phyloP scores from a whole-genome alignment of 2,329 filamentous ascomycete genomes.

The Fusarium euwallaceae region DNA sequence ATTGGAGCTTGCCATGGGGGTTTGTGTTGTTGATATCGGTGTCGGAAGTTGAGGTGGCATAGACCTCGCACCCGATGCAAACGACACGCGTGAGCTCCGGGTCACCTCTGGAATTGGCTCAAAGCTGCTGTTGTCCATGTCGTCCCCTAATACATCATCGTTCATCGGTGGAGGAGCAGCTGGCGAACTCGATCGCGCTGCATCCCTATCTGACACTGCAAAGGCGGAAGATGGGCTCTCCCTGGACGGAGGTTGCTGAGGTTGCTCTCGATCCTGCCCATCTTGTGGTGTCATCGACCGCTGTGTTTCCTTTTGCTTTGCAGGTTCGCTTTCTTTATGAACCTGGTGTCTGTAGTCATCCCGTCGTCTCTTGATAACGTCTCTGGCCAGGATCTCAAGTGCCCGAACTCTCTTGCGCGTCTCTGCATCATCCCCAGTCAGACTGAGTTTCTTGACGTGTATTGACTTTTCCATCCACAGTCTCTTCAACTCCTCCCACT shows the following conservation, averaged over 20 bases:
- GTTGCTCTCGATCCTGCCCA: not conserved
- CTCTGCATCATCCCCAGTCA: constrained; percentile 64
- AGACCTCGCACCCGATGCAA: constrained; percentile 35
- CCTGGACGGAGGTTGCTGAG: not conserved
- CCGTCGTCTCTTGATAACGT: constrained; percentile 82
- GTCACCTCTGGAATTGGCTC: constrained; percentile 43
- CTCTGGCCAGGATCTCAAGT: constrained; percentile 78
- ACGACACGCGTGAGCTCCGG: constrained; percentile 41
- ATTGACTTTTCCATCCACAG: constrained; percentile 73
- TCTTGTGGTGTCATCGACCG: not conserved
- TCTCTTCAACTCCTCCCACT: constrained; percentile 78
- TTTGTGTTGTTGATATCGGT: constrained; percentile 41
- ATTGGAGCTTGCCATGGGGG: constrained; percentile 33
- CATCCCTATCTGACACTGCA: constrained; percentile 3
- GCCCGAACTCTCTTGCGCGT: constrained; percentile 71
- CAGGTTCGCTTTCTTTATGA: constrained; percentile 61
- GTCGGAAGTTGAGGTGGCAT: constrained; percentile 39
- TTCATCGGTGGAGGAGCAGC: constrained; percentile 28
- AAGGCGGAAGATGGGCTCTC: not conserved
- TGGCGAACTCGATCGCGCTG: constrained; percentile 32
- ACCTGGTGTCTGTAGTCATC: constrained; percentile 65
- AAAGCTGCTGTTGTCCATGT: constrained; percentile 38
- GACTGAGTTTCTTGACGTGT: constrained; percentile 66
- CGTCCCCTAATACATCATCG: constrained; percentile 35
- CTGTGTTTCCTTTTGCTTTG: constrained; percentile 36